Conservation (phyloP, 1,139 yeast genomes). For the Candida glucosophila region DNA sequence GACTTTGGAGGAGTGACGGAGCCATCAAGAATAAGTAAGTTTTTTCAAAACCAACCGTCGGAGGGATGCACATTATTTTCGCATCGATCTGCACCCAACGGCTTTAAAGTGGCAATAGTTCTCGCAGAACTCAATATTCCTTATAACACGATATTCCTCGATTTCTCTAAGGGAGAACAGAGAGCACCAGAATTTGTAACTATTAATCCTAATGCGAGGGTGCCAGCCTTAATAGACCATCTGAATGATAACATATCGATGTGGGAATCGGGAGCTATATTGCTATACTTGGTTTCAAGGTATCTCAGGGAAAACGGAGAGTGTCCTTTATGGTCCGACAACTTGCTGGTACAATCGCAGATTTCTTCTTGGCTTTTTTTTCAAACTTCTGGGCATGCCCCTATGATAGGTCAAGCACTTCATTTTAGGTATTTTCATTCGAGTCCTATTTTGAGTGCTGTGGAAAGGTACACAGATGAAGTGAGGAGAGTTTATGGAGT, state of each 20-base stretch:
- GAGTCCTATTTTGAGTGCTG: constrained; percentile 79
- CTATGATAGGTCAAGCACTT: constrained; percentile 95
- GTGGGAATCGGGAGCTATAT: constrained; percentile 94
- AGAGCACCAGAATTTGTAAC: constrained; percentile 88
- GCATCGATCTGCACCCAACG: constrained; percentile 93
- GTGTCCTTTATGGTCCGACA: constrained; percentile 75
- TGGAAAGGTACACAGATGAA: constrained; percentile 86
- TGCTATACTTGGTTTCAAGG: constrained; percentile 65
- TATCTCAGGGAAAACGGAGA: constrained; percentile 62
- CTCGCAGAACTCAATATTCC: constrained; percentile 74
- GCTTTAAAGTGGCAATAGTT: constrained; percentile 90
- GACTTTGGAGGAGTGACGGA: constrained; percentile 29
- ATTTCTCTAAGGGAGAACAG: constrained; percentile 85
- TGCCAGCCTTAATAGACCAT: constrained; percentile 90
- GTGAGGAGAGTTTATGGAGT: constrained; percentile 92
- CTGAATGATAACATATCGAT: constrained; percentile 67
- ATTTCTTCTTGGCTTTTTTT: constrained; percentile 86
- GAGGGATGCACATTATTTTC: constrained; percentile 84
- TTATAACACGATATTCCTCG: constrained; percentile 78
- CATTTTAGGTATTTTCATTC: constrained; percentile 91
- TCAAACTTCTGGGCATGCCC: constrained; percentile 95
- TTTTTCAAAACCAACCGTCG: constrained; percentile 69
- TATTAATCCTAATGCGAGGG: constrained; percentile 89
- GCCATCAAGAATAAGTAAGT: constrained; percentile 57
- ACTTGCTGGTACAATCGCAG: constrained; percentile 75